Base-by-base conservation (phyloP, 2,329 filamentous ascomycete species). In the Phoma herbarum region DNA sequence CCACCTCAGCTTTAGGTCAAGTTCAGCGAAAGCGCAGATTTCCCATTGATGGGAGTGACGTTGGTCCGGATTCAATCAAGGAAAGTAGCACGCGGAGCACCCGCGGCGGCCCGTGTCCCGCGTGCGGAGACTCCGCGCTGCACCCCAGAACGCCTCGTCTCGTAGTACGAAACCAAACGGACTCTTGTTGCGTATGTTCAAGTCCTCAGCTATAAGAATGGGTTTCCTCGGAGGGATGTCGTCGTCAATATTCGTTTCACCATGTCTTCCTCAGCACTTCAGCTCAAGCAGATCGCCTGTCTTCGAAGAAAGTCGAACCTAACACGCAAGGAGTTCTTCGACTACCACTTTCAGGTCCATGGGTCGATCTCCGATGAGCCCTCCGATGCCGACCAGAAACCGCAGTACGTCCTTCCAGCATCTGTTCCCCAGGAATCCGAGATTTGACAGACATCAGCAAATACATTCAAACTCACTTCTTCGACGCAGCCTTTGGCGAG, bases 311-410 rank as follows among this genome's bases (percentile, higher is more conserved):
- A 39, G 25, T 20, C 51, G 9, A 47, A 54, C 28, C 16, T 54
- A 8, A 54, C 51, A 18, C 51, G 51, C 25, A 54, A 47, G n/a
- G 42, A 54, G 20, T 41, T 54, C 51, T 47, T 54, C 18, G 51
- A 54, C 41, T 47, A 54, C 29, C 51, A 54, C 42, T 54, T 54
- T 14, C 43, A 29, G 10, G 43, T 47, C 16, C 51, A 54, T 28
- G 51, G 51, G 5, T 35, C 28, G 1, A 46, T 54, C 8, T 47
- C 51, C 7, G 51, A 54, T 23, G 33, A 28, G 10, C 51, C 51
- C 2, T 2, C 33, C 4, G 20, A 41, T 9, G 3, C 4, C 18
- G 43, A 47, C 28, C 43, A 48, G 2, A 55, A 55, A 25, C 42
- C 42, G 42, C 25, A 29, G 42, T 45, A 26, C 12, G 25, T n/a